Conservation (phyloP, 768 basidiomycete species). For the Phanerochaete carnosa region DNA sequence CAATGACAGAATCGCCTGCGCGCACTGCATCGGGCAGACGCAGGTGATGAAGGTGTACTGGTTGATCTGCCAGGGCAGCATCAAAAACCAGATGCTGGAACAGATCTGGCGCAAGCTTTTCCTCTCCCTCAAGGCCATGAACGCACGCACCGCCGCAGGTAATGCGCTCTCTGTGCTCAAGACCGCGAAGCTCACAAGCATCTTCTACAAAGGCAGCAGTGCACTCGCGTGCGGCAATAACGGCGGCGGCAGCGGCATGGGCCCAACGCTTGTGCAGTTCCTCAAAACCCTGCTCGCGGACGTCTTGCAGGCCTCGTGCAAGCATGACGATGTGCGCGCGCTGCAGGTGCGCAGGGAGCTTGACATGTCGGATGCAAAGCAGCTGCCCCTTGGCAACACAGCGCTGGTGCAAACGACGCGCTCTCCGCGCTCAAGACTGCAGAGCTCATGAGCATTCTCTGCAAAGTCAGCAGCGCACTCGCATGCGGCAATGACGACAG, state of each 20-base stretch:
- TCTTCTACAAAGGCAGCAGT: conserved; percentile 56
- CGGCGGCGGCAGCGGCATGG: conserved; percentile 34
- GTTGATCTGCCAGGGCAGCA: conserved; percentile 63
- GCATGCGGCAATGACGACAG: conserved; percentile 33
- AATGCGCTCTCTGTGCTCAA: conserved; percentile 30
- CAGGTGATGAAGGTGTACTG: conserved; percentile 69
- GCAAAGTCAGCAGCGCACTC: conserved; percentile 56
- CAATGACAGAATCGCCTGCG: conserved; percentile 67
- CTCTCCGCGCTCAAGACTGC: conserved; percentile 38
- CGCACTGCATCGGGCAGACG: conserved; percentile 78
- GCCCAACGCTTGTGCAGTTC: conserved; percentile 42
- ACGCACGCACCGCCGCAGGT: conserved; percentile 24
- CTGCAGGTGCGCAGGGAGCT: conserved; percentile 43
- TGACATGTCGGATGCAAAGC: conserved; percentile 7
- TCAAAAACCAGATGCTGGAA: conserved; percentile 76
- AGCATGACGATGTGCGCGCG: conserved; percentile 39
- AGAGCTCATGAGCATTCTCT: conserved; percentile 55
- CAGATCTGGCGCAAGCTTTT: conserved; percentile 69
- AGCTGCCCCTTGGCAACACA: too few relatives aligned
- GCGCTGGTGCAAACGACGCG: conserved; percentile 28
- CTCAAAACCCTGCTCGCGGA: conserved; percentile 39
- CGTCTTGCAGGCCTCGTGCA: conserved; percentile 44
- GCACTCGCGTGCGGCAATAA: conserved; percentile 40
- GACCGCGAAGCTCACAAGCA: conserved; percentile 47
- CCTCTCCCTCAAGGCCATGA: conserved; percentile 62